Evolutionary conservation across 148 eudicot species (phyloP).

Genomic region (Vaccinium corymbosum): DNA sequence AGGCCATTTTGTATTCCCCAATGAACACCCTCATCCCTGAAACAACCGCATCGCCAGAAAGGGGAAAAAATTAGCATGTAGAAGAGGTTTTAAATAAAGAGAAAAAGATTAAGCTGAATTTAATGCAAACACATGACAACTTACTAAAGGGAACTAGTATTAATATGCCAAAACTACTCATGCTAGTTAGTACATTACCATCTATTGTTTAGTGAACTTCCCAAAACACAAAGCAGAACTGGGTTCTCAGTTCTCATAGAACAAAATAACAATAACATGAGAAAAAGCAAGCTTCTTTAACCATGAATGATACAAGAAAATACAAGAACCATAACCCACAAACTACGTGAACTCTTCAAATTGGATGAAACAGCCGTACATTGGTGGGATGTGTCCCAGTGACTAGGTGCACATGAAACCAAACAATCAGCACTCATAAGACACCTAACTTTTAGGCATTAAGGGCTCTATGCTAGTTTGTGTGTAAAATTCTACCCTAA

Average conservation of each 20-base stretch:
- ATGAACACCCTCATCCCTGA: constrained; percentile 94
- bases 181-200: neutral
- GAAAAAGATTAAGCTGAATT: neutral
- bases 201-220: neutral
- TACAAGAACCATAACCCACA: neutral
- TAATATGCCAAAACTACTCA: neutral
- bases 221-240: neutral
- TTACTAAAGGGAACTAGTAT: neutral
- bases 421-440: neutral
- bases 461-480: neutral
- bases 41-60: constrained; percentile 13
- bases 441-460: neutral
- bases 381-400: neutral
- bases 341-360: neutral
- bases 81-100: neutral
- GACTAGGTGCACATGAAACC: neutral
- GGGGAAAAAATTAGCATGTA: neutral
- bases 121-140: neutral
- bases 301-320: neutral
- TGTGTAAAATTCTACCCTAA: neutral
- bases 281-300: neutral
- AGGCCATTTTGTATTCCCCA: constrained; percentile 99
- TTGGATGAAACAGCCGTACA: neutral
- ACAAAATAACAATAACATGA: neutral
- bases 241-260: neutral